These are phyloP conservation scores for Silene vulgaris DNA, from an alignment of 179 eudicot species.

Conservation along the genomic window DNA sequence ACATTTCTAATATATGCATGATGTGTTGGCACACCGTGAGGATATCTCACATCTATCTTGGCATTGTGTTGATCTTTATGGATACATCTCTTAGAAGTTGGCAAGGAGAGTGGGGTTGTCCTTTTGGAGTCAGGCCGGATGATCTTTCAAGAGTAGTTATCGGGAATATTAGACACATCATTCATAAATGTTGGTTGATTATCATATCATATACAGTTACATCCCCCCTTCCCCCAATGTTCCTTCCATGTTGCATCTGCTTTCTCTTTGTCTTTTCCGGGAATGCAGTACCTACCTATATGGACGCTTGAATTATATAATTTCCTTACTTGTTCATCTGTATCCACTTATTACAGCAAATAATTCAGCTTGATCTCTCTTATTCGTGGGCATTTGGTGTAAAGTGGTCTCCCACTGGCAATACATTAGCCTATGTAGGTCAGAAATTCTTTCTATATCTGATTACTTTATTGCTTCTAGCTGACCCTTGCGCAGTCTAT, in stretches of 20 bases:
- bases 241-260: background rate
- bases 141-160: background rate
- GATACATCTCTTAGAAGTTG: too few relatives aligned
- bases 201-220: background rate
- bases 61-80: too few relatives aligned
- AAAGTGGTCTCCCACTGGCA: conserved; percentile 96
- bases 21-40: too few relatives aligned
- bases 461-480: conserved; percentile 4
- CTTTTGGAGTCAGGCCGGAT: background rate
- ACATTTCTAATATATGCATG: too few relatives aligned
- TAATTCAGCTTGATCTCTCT: conserved; percentile 96
- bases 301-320: background rate
- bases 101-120: too few relatives aligned
- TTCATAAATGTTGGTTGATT: background rate
- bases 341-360: conserved; percentile 57
- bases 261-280: background rate
- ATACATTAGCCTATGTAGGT: conserved; percentile 97
- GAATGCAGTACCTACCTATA: background rate
- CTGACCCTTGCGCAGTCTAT: background rate
- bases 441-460: conserved; percentile 29
- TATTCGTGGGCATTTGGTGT: conserved; percentile 94
- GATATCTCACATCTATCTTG: background rate
- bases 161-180: background rate
- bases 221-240: background rate
- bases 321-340: background rate